phyloP scores from a whole-genome alignment of 2,329 filamentous ascomycete genomes.

The Chrysoporthe austroafricana region DNA sequence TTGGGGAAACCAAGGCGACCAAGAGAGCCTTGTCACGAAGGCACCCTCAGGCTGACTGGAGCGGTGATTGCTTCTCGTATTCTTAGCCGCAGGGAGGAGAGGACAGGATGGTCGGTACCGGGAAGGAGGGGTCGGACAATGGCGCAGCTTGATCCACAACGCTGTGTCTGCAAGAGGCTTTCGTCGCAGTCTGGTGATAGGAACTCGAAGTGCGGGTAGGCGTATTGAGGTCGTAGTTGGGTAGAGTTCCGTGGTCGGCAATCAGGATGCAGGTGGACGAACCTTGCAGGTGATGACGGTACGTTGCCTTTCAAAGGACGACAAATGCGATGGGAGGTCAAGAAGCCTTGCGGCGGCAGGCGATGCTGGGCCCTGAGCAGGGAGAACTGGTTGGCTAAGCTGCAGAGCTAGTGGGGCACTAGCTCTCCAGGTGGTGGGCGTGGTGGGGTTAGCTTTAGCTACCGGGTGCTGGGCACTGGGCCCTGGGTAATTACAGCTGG shows the following conservation, averaged over 20 bases:
- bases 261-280: conserved; percentile 6
- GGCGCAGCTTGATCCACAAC: neutral
- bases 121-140: neutral
- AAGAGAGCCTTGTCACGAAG: conserved; percentile 30
- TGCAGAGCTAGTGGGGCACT: neutral
- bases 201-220: neutral
- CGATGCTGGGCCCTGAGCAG: neutral
- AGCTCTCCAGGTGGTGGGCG: neutral
- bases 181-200: neutral
- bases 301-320: neutral
- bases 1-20: conserved; percentile 39
- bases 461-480: neutral
- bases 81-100: neutral
- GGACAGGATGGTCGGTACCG: neutral
- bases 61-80: conserved; percentile 3
- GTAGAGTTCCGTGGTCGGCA: conserved; percentile 8
- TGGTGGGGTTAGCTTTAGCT: neutral
- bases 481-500: no score
- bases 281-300: conserved; percentile 5
- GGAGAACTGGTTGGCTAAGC: neutral
- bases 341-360: neutral
- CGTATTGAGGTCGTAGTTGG: neutral
- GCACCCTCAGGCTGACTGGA: conserved; percentile 28
- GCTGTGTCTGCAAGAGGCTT: neutral
- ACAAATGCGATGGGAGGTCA: neutral